Conservation (phyloP, 2,329 filamentous ascomycete species). For the Trichoderma simmonsii region DNA sequence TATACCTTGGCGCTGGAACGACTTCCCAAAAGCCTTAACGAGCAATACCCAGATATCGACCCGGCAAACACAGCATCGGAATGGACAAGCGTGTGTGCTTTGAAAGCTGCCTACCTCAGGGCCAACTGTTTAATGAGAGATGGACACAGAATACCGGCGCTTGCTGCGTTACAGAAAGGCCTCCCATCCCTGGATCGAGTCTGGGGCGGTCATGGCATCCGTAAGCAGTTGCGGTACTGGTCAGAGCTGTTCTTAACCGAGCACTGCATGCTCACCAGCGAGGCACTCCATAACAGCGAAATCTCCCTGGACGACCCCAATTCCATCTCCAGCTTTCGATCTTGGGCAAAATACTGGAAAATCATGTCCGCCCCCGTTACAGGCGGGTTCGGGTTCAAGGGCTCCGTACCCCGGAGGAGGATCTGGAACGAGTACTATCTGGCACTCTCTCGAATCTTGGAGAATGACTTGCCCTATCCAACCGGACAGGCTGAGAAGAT, state of each 20-base stretch:
- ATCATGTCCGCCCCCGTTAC: slow-evolving; percentile 43
- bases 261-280: slow-evolving; percentile 66
- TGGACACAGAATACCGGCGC: slow-evolving; percentile 54
- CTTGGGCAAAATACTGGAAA: slow-evolving; percentile 71
- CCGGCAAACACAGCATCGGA: slow-evolving; percentile 55
- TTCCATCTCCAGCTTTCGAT: slow-evolving; percentile 56
- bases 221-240: slow-evolving; percentile 71
- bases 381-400: slow-evolving; percentile 57
- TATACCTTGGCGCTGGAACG: slow-evolving; percentile 58
- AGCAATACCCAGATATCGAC: slow-evolving; percentile 51
- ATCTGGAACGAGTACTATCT: slow-evolving; percentile 87
- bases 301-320: slow-evolving; percentile 50
- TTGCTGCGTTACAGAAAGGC: slow-evolving; percentile 64
- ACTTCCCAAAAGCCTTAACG: slow-evolving; percentile 62
- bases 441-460: slow-evolving; percentile 72
- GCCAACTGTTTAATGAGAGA: slow-evolving; percentile 59
- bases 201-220: slow-evolving; percentile 50
- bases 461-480: slow-evolving; percentile 60
- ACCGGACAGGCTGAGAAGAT: slow-evolving; percentile 43
- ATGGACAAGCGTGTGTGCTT: slow-evolving; percentile 79
- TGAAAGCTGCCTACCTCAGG: slow-evolving; percentile 76
- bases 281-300: slow-evolving; percentile 52
- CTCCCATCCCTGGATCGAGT: slow-evolving; percentile 59
- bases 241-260: slow-evolving; percentile 74
- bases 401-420: slow-evolving; percentile 58